Evolutionary conservation across 306 rosid genomes (phyloP).

Genomic region (Pyrus communis): DNA sequence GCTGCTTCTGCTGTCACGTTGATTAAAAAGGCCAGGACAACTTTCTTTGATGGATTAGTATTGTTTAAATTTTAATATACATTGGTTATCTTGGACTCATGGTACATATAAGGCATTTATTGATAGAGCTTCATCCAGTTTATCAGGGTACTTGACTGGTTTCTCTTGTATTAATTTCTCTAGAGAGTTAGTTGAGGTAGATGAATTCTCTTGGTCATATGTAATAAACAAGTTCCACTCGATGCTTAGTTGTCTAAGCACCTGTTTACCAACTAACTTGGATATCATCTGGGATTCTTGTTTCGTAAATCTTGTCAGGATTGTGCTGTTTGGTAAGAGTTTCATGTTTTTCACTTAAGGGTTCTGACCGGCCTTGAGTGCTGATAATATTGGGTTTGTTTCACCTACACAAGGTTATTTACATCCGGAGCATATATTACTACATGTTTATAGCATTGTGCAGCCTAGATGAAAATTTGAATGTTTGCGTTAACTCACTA

Average conservation of each 20-base stretch:
- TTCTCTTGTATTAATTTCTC: neutral
- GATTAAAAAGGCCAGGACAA: constrained; percentile 58
- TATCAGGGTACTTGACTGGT: neutral
- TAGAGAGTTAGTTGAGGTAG: neutral
- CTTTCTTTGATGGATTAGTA: neutral
- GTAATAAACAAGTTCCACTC: neutral
- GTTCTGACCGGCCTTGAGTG: neutral
- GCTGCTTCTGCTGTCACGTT: constrained; percentile 51
- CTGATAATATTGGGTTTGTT: neutral
- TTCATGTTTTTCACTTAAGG: neutral
- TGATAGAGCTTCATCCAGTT: neutral
- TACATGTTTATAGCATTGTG: neutral
- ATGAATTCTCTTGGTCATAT: neutral
- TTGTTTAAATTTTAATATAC: neutral
- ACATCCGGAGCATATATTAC: neutral
- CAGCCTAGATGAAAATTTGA: neutral
- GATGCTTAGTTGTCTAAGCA: neutral
- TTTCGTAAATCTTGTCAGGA: neutral
- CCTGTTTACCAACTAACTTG: neutral
- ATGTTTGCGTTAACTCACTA: neutral
- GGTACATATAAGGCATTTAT: neutral
- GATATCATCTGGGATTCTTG: neutral
- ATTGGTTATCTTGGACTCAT: neutral
- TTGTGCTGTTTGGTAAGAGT: neutral
- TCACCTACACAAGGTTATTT: neutral